Evolutionary conservation across 1,284 basidiomycete genomes (phyloP), one percentile per base, ranked within the genome.

Genomic region (Apiotrichum sp.): DNA sequence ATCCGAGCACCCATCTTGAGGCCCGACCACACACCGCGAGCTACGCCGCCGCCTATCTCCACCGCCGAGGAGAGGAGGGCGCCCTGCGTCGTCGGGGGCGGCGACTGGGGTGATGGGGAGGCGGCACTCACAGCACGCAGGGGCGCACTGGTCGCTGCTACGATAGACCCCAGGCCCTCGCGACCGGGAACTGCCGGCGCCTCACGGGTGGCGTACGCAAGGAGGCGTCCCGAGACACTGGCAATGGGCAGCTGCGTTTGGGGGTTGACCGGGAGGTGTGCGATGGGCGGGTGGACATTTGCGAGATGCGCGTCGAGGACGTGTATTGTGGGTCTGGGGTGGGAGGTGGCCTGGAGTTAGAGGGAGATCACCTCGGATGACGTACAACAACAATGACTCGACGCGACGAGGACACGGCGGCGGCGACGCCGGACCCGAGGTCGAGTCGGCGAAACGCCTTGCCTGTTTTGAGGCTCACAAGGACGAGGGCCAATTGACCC

Each of bases 21-120:
- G 1, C 73, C 73, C 0, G 71, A 71, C 73, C 73, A 75, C 8
- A 75, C 70, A 0, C 71, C 71, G 36, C 70, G 53, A 5, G 71
- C 73, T 2, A 73, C 71, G 8, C 69, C 71, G 16, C 71, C 69
- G 11, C 73, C 72, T 29, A 75, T 68, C 53, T 68, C 69, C 0
- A 69, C 68, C 0, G 71, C 73, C 0, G 73, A 71, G 4, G 62
- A 56, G 22, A 72, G 57, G 2, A 73, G 33, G 8, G 67, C 69
- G 10, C 56, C 58, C 47, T 67, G 69, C 6, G 57, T 34, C 10
- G 51, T 44, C 3, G 52, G 47, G 4, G 47, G 39, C 5, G 50
- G 50, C 22, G 49, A 35, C 33, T 39, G 40, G 29, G 49, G 11
- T 22, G 22, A 22, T 22, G 22, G 22, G 9, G 51, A 29, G 11